These are phyloP conservation scores for Puccinia sorghi DNA, from an alignment of 1,284 basidiomycete genomes.

Conservation along the genomic window DNA sequence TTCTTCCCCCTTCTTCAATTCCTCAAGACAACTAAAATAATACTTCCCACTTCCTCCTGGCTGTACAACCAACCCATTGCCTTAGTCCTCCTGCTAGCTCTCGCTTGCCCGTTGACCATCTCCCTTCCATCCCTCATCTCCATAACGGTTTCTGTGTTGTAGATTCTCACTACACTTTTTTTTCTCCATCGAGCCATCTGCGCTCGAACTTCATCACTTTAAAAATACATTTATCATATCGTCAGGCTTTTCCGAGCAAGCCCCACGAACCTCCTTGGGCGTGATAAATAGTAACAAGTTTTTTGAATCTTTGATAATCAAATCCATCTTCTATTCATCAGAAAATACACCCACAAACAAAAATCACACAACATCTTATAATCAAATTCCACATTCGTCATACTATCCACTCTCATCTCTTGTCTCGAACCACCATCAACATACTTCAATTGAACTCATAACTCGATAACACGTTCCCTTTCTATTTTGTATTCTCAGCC, in stretches of 20 bases:
- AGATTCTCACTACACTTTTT: background rate
- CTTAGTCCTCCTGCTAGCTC: background rate
- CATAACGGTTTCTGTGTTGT: background rate
- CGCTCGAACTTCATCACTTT: background rate
- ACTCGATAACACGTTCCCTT: background rate
- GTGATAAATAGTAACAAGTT: background rate
- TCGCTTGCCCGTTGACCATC: background rate
- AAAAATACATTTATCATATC: background rate
- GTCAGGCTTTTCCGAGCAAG: background rate
- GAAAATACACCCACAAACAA: too few relatives aligned
- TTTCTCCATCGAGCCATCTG: background rate
- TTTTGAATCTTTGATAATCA: background rate
- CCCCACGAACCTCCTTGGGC: background rate
- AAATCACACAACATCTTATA: background rate
- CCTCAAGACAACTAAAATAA: too few relatives aligned
- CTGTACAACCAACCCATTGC: background rate
- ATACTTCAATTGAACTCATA: too few relatives aligned
- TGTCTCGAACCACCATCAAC: background rate
- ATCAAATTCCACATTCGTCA: background rate
- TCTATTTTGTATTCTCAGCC: background rate
- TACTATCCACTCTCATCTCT: background rate
- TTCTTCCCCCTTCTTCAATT: background rate
- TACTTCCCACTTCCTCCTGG: too few relatives aligned
- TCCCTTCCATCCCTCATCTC: background rate
- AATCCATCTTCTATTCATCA: background rate